Base-by-base conservation (phyloP, 139 green algal species). In the Yamagishiella unicocca region DNA sequence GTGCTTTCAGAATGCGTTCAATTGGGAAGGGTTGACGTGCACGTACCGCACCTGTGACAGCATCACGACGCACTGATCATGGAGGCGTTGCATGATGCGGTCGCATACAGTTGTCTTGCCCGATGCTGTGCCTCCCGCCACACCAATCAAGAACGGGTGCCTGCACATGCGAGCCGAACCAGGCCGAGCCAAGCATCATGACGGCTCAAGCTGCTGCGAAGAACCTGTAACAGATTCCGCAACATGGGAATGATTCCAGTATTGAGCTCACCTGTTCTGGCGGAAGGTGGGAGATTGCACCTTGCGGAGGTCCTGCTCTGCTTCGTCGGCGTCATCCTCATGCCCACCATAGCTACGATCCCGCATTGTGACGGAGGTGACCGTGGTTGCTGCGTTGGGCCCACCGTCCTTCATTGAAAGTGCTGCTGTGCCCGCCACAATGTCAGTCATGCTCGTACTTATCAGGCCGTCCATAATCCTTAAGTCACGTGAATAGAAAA, bases 31-130 rank as follows among this genome's bases (percentile, higher is more conserved):
- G n/a, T n/a, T n/a, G n/a, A n/a, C n/a, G n/a, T 58, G 62, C 62
- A 38, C 10, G 17, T 22, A 12, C 24, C 45, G 22, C 53, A 91
- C 88, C 82, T 91, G 89, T 9, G 67, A 91, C 22, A 98, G 87
- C 92, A 98, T 96, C n/a, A 98, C 95, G 22, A 99, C 97, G 70
- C 96, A 97, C 68, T 98, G 94, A 82, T 99, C 95, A 83, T 97
- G 89, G 25, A 99, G 91, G 24, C 95, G 91, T 85, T 99, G 95
- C 67, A 98, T 97, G 70, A 99, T 99, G 0, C 94, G 83, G 83
- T 99, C 94, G 81, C 97, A 99, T 35, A 99, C 97, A 0, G 96
- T 98, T 1, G 97, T 98, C 84, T 99, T 81, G 40, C 66, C 67
- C 8, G 82, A 87, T 5, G 91, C 91, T 43, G 96, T 98, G 61